These are phyloP conservation scores for Tilletia indica DNA, from an alignment of 1,284 basidiomycete species.

Conservation along the genomic window DNA sequence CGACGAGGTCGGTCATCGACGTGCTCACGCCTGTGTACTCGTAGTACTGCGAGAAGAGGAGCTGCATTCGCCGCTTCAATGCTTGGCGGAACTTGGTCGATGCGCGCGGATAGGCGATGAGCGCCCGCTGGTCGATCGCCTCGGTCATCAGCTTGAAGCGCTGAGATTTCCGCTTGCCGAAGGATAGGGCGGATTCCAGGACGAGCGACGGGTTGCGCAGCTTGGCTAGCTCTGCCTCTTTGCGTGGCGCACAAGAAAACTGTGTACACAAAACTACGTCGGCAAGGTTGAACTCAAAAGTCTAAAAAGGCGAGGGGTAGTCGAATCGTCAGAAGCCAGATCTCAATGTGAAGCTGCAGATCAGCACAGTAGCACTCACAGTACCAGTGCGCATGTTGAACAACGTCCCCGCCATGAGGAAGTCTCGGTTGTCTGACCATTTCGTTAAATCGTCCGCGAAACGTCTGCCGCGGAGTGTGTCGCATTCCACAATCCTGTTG, in stretches of 20 bases:
- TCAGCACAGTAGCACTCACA: neutral
- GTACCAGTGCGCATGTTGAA: slow-evolving; percentile 6
- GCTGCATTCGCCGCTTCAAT: slow-evolving; percentile 8
- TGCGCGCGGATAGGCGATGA: neutral
- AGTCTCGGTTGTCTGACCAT: slow-evolving; percentile 8
- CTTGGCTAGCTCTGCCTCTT: slow-evolving; percentile 2
- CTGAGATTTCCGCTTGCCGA: neutral
- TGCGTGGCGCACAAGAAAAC: neutral
- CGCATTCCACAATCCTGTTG: neutral
- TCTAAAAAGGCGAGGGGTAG: neutral
- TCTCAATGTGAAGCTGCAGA: neutral
- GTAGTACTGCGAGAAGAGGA: slow-evolving; percentile 18
- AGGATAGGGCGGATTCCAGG: neutral
- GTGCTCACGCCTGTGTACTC: slow-evolving; percentile 7
- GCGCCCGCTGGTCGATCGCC: slow-evolving; percentile 7
- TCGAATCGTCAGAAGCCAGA: neutral
- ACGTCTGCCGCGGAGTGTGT: neutral
- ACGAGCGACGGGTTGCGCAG: neutral
- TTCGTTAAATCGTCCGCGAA: neutral
- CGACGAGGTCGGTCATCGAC: slow-evolving; percentile 17
- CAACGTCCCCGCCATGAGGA: slow-evolving; percentile 6
- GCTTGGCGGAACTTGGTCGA: neutral
- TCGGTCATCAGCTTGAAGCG: neutral
- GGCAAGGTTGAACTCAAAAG: slow-evolving; percentile 2
- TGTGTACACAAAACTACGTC: slow-evolving; percentile 11